phyloP scores from a whole-genome alignment of 169 alveolate genomes.

The Perkinsus marinus region DNA sequence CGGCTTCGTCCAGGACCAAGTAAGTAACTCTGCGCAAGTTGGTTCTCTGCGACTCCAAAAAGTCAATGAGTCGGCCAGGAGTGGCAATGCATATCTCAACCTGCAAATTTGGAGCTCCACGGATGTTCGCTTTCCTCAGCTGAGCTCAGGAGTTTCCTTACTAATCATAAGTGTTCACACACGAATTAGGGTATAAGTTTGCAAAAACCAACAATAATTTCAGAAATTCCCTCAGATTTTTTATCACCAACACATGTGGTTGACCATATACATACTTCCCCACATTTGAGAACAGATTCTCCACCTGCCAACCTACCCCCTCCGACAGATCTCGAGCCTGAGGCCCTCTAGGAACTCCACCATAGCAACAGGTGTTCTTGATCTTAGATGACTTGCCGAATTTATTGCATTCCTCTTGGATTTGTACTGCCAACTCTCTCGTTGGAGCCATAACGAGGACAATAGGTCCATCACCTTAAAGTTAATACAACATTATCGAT shows the following conservation, averaged over 20 bases:
- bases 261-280: too few species aligned
- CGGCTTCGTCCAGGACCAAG: constrained; percentile 97
- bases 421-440: constrained; percentile 94
- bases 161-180: too few species aligned
- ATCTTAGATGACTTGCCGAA: constrained; percentile 69
- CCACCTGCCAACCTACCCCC: constrained; percentile 48
- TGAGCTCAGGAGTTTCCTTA: too few species aligned
- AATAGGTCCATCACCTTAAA: constrained; percentile 89
- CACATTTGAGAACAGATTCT: too few species aligned
- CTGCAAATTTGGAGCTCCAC: too few species aligned
- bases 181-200: too few species aligned
- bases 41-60: constrained; percentile 72
- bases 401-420: constrained; percentile 72
- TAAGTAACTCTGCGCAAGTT: constrained; percentile 88
- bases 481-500: too few species aligned
- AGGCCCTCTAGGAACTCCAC: constrained; percentile 81
- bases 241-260: too few species aligned
- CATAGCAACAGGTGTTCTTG: constrained; percentile 72
- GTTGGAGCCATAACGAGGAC: constrained; percentile 98
- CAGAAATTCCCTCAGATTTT: too few species aligned
- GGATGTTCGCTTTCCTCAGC: too few species aligned
- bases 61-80: constrained; percentile 90
- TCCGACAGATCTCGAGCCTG: constrained; percentile 66
- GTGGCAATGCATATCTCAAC: constrained; percentile 89
- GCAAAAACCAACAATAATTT: too few species aligned